These are phyloP conservation scores for Fusarium keratoplasticum DNA, from an alignment of 2,329 filamentous ascomycete genomes.

Conservation along the genomic window DNA sequence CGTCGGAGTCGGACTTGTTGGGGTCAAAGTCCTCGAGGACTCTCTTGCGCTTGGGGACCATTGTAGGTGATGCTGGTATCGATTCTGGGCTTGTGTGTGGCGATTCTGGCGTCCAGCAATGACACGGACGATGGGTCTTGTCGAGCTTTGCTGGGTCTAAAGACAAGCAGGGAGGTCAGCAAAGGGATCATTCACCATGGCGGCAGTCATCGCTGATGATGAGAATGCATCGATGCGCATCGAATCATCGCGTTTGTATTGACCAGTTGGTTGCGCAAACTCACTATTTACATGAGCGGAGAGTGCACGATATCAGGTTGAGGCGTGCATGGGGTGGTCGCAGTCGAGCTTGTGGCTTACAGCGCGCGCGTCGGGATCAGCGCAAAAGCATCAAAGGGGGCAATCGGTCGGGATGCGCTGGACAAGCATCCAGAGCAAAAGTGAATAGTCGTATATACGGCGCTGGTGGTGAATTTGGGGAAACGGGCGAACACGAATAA, in stretches of 20 bases:
- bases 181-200: constrained; percentile 21
- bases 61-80: constrained; percentile 21
- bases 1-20: constrained; percentile 74
- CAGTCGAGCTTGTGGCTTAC: constrained; percentile 40
- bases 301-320: constrained; percentile 40
- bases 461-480: constrained; percentile 12
- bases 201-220: neutral
- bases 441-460: constrained; percentile 2
- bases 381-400: constrained; percentile 25
- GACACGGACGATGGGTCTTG: constrained; percentile 18
- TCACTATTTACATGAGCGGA: constrained; percentile 37
- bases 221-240: neutral
- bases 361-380: constrained; percentile 37
- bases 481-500: constrained; percentile 16
- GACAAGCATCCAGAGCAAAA: constrained; percentile 14
- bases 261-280: constrained; percentile 19
- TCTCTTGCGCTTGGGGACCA: constrained; percentile 67
- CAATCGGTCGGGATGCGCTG: constrained; percentile 5
- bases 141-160: constrained; percentile 26
- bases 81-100: neutral
- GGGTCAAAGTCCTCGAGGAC: constrained; percentile 71
- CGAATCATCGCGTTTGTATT: neutral
- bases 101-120: constrained; percentile 5
- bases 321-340: constrained; percentile 44
- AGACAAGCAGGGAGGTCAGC: constrained; percentile 27